Percentiles rank a stretch among this genome's conserved stretches.
Evolutionary conservation across 139 green algal species (phyloP).

Genomic region (Closterium sp.): DNA sequence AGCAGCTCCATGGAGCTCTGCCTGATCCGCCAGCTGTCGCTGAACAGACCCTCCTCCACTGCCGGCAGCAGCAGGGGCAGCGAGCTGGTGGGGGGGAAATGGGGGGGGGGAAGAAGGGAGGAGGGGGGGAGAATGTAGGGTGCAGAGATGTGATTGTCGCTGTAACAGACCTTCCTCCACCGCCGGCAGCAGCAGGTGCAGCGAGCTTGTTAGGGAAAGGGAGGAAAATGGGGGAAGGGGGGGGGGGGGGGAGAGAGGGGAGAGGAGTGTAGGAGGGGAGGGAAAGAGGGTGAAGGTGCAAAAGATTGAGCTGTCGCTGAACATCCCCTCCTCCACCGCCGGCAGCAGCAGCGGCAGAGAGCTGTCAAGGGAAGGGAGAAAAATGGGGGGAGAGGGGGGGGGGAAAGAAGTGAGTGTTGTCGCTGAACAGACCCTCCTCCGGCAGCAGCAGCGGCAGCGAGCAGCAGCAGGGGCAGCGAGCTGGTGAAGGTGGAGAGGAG

Average conservation of each 20-base stretch:
- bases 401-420: slow-evolving; percentile 79
- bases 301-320: slow-evolving; percentile 74
- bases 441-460: slow-evolving; percentile 89
- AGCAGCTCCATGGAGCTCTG: slow-evolving; percentile 91
- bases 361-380: background rate
- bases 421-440: slow-evolving; percentile 76
- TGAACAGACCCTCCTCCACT: slow-evolving; percentile 83
- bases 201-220: slow-evolving; percentile 10
- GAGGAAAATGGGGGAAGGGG: too few species aligned
- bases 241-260: too few species aligned
- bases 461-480: too few species aligned
- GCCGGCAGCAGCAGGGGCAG: slow-evolving; percentile 88
- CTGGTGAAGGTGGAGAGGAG: too few species aligned
- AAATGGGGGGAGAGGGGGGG: too few species aligned
- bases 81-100: background rate
- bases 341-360: slow-evolving; percentile 74
- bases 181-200: slow-evolving; percentile 85
- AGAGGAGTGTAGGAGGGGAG: background rate
- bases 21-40: slow-evolving; percentile 91
- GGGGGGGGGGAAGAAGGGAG: too few species aligned
- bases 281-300: background rate
- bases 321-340: slow-evolving; percentile 81
- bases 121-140: too few species aligned
- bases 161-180: slow-evolving; percentile 83
- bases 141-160: slow-evolving; percentile 61